A percentile compares a stretch with the other conserved stretches of the same genome.
These are phyloP conservation scores for Triticum urartu DNA, from an alignment of 176 grass and related monocot genomes.

Conservation along the genomic window DNA sequence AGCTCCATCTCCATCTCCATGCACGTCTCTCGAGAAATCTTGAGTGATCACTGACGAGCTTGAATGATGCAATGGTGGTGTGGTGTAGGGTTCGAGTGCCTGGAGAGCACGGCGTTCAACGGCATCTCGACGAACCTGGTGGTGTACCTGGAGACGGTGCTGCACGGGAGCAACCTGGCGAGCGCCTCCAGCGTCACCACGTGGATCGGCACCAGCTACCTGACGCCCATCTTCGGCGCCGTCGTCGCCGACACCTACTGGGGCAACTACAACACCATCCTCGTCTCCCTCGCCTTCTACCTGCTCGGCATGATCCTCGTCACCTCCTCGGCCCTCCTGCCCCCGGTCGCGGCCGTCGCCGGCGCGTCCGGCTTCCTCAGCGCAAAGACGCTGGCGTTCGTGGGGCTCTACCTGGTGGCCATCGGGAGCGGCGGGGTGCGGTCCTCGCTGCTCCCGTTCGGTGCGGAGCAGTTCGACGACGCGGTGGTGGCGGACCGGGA, in stretches of 20 bases:
- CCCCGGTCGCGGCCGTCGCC: background rate
- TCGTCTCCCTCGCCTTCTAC: conserved; percentile 51
- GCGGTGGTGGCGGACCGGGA: conserved; percentile 34
- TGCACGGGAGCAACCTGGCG: conserved; percentile 44
- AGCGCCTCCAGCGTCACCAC: conserved; percentile 46
- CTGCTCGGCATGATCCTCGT: conserved; percentile 47
- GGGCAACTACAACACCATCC: conserved; percentile 59
- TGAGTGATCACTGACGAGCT: too few relatives aligned
- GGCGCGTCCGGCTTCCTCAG: background rate
- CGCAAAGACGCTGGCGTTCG: conserved; percentile 31
- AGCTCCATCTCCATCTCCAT: background rate
- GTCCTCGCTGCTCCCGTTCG: conserved; percentile 56
- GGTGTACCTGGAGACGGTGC: conserved; percentile 46
- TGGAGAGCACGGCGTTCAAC: conserved; percentile 56
- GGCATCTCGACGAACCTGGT: conserved; percentile 53
- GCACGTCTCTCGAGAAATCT: too few relatives aligned
- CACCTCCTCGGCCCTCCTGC: conserved; percentile 56
- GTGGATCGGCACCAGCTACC: conserved; percentile 54
- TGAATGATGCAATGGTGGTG: background rate
- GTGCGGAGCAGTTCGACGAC: conserved; percentile 69
- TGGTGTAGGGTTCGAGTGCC: conserved; percentile 40
- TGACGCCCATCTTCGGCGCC: conserved; percentile 57
- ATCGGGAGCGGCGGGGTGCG: conserved; percentile 57
- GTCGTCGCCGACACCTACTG: conserved; percentile 55
- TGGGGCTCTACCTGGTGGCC: conserved; percentile 69